A percentile compares a stretch with the other conserved stretches of the same genome.
phyloP scores from a whole-genome alignment of 306 rosid species.

The Cicer yamashitae region DNA sequence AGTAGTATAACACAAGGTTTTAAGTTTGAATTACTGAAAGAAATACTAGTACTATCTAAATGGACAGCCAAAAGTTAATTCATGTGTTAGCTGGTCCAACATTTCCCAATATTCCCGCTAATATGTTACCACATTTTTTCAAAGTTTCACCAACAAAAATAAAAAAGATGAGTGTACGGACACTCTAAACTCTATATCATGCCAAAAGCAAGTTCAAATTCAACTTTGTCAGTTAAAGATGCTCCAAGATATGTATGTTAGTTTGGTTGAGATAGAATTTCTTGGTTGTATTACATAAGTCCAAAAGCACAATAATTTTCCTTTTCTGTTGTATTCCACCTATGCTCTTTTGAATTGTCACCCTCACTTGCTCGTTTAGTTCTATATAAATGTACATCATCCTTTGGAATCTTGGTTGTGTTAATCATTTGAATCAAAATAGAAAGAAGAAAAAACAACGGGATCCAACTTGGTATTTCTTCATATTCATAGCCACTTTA shows the following conservation, averaged over 20 bases:
- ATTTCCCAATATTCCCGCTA: conserved; percentile 46
- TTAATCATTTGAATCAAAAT: conserved; percentile 36
- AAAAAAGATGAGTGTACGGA: background rate
- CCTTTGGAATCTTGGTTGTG: conserved; percentile 39
- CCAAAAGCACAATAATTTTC: conserved; percentile 39
- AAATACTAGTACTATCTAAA: conserved; percentile 1
- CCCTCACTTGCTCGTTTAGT: conserved; percentile 42
- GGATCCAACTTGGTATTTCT: conserved; percentile 28
- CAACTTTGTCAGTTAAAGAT: conserved; percentile 43
- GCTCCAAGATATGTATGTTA: conserved; percentile 6
- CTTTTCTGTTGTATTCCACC: conserved; percentile 46
- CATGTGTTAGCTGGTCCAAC: conserved; percentile 40
- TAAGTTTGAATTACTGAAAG: conserved; percentile 37
- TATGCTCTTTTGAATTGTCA: conserved; percentile 48
- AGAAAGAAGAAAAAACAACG: conserved; percentile 36
- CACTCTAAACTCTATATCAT: conserved; percentile 2
- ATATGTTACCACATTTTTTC: conserved; percentile 32
- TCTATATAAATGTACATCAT: background rate
- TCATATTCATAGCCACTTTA: conserved; percentile 24
- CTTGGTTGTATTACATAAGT: conserved; percentile 41
- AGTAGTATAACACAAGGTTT: conserved; percentile 28
- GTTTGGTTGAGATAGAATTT: conserved; percentile 43
- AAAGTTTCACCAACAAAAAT: conserved; percentile 30
- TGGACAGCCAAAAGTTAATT: conserved; percentile 5
- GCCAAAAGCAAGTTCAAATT: conserved; percentile 29